Evolutionary conservation across 2,329 filamentous ascomycete genomes (phyloP), one percentile per base, ranked within the genome.

Genomic region (Immersiporthe knoxdaviesiana): DNA sequence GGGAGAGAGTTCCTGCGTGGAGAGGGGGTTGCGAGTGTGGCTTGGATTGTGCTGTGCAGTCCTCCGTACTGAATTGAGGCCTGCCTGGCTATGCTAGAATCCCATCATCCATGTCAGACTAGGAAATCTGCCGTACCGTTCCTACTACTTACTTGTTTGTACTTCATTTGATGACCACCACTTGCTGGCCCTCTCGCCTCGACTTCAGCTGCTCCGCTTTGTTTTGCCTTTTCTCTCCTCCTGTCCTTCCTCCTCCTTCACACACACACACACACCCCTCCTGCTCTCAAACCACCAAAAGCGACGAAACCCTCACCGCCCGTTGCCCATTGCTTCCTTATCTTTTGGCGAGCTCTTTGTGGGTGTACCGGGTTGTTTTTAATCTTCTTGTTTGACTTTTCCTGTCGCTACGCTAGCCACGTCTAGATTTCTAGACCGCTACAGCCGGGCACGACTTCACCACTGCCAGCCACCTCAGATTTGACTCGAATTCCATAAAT

Each of bases 381-480:
- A n/a, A n/a, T n/a, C n/a, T 56, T 18, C 18, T 18, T 44, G 6
- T n/a, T n/a, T 5, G 14, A 27, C 24, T 27, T 54, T 54, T 16
- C 24, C 50, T 54, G 35, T 30, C 52, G 24, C 52, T 30, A 18
- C 52, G 52, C 52, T 30, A 30, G 56, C 41, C 35, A 11, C 39
- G 37, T 52, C 63, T 66, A 21, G 58, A 52, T 62, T 50, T 47
- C 35, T 63, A 41, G 41, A 32, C 41, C 65, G 58, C 56, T 61
- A 32, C 65, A 35, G 21, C 27, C 54, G 65, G 32, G 44, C 44
- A 18, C 35, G 21, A 60, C 64, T 18, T 47, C 56, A 27, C 24
- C 39, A 27, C 14, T 16, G 27, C 16, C 52, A 35, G 52, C 32
- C 39, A 11, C 16, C 4, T 16, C 16, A 50, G n/a, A 59, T 32